phyloP scores from a whole-genome alignment of 1,139 yeast species.

The Geotrichum aggregatum region DNA sequence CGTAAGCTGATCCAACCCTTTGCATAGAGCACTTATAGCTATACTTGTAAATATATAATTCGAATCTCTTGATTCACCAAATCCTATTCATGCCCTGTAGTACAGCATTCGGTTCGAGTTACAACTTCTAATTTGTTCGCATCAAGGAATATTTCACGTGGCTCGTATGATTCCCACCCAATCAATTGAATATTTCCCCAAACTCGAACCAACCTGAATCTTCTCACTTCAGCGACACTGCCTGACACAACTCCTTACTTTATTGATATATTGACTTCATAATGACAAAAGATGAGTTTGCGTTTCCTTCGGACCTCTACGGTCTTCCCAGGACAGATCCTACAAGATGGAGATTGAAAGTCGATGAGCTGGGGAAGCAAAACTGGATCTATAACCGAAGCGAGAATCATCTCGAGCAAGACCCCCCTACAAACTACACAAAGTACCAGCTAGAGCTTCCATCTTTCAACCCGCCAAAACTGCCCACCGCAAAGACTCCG shows the following conservation, averaged over 20 bases:
- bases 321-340: constrained; percentile 69
- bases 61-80: too few species aligned
- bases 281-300: constrained; percentile 7
- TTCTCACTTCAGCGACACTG: too few species aligned
- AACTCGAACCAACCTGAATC: too few species aligned
- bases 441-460: constrained; percentile 61
- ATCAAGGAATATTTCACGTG: too few species aligned
- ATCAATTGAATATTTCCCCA: too few species aligned
- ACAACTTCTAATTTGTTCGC: too few species aligned
- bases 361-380: constrained; percentile 71
- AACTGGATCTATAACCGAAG: constrained; percentile 67
- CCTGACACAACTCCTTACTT: too few species aligned
- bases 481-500: constrained; percentile 41
- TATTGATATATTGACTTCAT: too few species aligned
- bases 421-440: constrained; percentile 39
- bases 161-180: too few species aligned
- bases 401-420: constrained; percentile 36
- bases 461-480: constrained; percentile 36
- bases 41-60: constrained; percentile 5
- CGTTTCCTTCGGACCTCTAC: constrained; percentile 36
- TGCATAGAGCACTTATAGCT: background rate
- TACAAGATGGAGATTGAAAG: constrained; percentile 66
- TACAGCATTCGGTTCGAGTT: too few species aligned
- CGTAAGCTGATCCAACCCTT: constrained; percentile 19
- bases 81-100: too few species aligned